Percentiles rank a stretch among this genome's conserved stretches.
Evolutionary conservation across 371 early-diverging fungal genomes (phyloP).

Genomic region (Choanephora cucurbitarum): DNA sequence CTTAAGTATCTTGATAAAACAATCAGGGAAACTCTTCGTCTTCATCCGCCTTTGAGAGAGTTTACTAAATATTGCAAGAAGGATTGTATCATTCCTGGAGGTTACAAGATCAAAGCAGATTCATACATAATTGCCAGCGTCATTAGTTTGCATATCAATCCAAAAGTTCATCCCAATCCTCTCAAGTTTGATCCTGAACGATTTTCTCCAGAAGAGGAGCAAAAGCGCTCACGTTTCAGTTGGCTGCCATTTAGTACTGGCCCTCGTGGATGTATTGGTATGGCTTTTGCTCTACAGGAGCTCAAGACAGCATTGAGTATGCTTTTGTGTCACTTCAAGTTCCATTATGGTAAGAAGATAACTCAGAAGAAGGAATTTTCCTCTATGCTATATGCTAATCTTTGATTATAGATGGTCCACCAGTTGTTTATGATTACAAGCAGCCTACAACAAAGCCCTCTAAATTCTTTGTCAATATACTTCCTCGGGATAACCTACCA

Average conservation of each 20-base stretch:
- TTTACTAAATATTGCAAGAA: slow-evolving; percentile 47
- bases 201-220: slow-evolving; percentile 52
- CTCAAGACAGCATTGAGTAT: slow-evolving; percentile 53
- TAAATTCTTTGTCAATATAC: slow-evolving; percentile 32
- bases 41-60: slow-evolving; percentile 50
- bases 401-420: slow-evolving; percentile 30
- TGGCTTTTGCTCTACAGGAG: slow-evolving; percentile 58
- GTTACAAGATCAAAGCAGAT: slow-evolving; percentile 30
- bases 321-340: slow-evolving; percentile 41
- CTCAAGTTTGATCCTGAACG: slow-evolving; percentile 56
- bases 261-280: slow-evolving; percentile 47
- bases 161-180: slow-evolving; percentile 46
- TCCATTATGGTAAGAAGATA: slow-evolving; percentile 22
- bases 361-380: no score
- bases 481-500: slow-evolving; percentile 40
- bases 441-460: slow-evolving; percentile 39
- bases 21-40: slow-evolving; percentile 56
- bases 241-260: slow-evolving; percentile 60
- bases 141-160: slow-evolving; percentile 43
- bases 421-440: slow-evolving; percentile 27
- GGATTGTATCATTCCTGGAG: slow-evolving; percentile 52
- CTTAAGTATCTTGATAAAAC: slow-evolving; percentile 43
- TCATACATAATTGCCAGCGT: slow-evolving; percentile 19
- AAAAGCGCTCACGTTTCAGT: slow-evolving; percentile 45
- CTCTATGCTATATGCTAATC: no score